Evolutionary conservation across 441 rosid species (phyloP).

Genomic region (Pelargonium fulgidum): DNA sequence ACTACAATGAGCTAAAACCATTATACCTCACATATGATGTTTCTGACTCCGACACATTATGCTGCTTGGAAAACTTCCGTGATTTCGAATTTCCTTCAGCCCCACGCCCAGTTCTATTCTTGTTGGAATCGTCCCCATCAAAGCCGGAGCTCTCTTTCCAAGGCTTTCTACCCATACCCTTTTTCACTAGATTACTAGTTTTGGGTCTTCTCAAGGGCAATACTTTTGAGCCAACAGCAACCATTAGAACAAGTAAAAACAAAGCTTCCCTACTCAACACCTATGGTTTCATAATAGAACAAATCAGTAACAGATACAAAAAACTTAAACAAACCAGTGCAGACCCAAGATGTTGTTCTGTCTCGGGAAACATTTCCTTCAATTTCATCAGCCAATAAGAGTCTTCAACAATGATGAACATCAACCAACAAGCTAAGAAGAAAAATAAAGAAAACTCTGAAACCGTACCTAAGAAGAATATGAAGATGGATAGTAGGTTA

Average conservation of each 20-base stretch:
- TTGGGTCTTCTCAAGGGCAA: constrained; percentile 30
- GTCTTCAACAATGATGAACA: too few relatives aligned
- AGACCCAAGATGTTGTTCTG: too few relatives aligned
- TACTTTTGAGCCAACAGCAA: constrained; percentile 54
- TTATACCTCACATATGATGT: constrained; percentile 46
- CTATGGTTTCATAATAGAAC: too few relatives aligned
- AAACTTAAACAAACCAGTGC: too few relatives aligned
- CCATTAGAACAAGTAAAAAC: constrained; percentile 21
- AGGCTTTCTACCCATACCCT: constrained; percentile 34
- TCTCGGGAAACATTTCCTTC: too few relatives aligned
- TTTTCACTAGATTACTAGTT: constrained; percentile 12
- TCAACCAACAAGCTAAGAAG: too few relatives aligned
- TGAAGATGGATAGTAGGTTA: too few relatives aligned
- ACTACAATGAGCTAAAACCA: not conserved
- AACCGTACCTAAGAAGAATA: too few relatives aligned
- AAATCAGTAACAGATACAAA: too few relatives aligned
- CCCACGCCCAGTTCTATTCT: constrained; percentile 25
- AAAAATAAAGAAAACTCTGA: too few relatives aligned
- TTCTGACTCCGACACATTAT: constrained; percentile 35
- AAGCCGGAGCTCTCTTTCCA: constrained; percentile 33
- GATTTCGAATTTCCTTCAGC: constrained; percentile 17
- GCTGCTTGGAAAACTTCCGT: constrained; percentile 30
- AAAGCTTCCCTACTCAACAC: too few relatives aligned
- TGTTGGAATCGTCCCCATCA: constrained; percentile 37
- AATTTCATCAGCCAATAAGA: too few relatives aligned